Conservation (phyloP, 768 basidiomycete species). For the Auricularia auricula-judae region DNA sequence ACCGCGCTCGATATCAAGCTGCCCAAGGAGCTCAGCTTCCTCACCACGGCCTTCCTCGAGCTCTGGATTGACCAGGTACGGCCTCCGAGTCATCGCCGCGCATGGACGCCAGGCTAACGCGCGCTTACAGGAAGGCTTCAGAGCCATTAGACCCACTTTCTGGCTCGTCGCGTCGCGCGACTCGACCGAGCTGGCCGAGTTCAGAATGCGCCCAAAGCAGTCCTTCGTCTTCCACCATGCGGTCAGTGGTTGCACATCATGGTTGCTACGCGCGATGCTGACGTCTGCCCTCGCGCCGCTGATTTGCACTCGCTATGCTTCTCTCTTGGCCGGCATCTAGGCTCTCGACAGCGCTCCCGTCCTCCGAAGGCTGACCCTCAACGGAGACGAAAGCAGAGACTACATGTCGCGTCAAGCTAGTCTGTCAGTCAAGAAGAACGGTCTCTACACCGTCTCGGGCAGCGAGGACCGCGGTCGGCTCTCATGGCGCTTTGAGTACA, state of each 20-base stretch:
- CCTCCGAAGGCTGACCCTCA: constrained; percentile 58
- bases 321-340: constrained; percentile 7
- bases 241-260: constrained; percentile 30
- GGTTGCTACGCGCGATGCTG: not conserved
- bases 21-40: constrained; percentile 37
- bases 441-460: constrained; percentile 66
- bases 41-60: constrained; percentile 42
- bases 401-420: constrained; percentile 68
- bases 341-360: constrained; percentile 38
- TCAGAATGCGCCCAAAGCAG: constrained; percentile 48
- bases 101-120: not conserved
- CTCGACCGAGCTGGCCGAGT: constrained; percentile 37
- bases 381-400: constrained; percentile 58
- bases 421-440: constrained; percentile 55
- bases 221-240: constrained; percentile 63
- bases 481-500: constrained; percentile 71
- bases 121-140: constrained; percentile 50
- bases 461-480: constrained; percentile 43
- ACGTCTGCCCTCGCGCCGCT: not conserved
- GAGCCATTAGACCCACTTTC: constrained; percentile 49
- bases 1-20: constrained; percentile 10
- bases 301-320: no score
- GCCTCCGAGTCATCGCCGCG: not conserved
- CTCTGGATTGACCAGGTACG: constrained; percentile 61
- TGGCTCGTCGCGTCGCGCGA: constrained; percentile 35